These are phyloP conservation scores for Arthrinium puccinioides DNA, from an alignment of 2,329 filamentous ascomycete genomes.

Conservation along the genomic window DNA sequence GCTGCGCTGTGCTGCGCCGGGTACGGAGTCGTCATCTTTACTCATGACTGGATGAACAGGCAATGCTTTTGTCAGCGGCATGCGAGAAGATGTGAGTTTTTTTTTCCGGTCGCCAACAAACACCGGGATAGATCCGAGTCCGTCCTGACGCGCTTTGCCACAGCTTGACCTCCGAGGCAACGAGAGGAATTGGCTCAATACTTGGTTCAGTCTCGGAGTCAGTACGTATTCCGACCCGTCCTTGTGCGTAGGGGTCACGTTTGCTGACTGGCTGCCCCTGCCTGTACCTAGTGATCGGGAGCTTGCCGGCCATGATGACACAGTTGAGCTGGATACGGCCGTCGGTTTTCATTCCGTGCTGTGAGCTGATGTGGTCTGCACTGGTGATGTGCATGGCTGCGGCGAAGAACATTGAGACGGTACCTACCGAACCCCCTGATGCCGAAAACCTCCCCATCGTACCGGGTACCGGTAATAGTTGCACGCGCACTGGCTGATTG, in stretches of 20 bases:
- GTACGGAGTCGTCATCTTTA: too few species aligned
- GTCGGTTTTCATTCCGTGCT: slow-evolving; percentile 1
- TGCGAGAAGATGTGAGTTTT: slow-evolving; percentile 29
- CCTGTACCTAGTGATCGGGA: slow-evolving; percentile 2
- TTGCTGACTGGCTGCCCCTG: too few species aligned
- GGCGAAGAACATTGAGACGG: not conserved
- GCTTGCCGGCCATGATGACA: slow-evolving; percentile 1
- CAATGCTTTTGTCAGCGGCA: slow-evolving; percentile 22
- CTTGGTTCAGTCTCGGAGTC: slow-evolving; percentile 2
- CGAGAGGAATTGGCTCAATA: slow-evolving; percentile 3
- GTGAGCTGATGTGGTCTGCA: slow-evolving; percentile 2
- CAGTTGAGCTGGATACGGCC: not conserved
- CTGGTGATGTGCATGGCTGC: slow-evolving; percentile 2
- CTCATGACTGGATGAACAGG: slow-evolving; percentile 11
- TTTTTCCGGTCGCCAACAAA: too few species aligned
- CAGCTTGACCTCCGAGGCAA: slow-evolving; percentile 2
- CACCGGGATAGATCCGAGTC: too few species aligned
- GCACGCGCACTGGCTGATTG: too few species aligned
- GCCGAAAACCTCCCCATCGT: too few species aligned
- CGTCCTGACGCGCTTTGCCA: too few species aligned
- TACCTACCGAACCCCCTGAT: too few species aligned
- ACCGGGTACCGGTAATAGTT: too few species aligned
- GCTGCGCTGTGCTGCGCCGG: too few species aligned
- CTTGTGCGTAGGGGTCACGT: too few species aligned
- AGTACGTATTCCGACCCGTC: too few species aligned